Percentiles rank a stretch among this genome's conserved stretches.
Conservation (phyloP, 2,329 filamentous ascomycete genomes). For the Zarea fungicola region DNA sequence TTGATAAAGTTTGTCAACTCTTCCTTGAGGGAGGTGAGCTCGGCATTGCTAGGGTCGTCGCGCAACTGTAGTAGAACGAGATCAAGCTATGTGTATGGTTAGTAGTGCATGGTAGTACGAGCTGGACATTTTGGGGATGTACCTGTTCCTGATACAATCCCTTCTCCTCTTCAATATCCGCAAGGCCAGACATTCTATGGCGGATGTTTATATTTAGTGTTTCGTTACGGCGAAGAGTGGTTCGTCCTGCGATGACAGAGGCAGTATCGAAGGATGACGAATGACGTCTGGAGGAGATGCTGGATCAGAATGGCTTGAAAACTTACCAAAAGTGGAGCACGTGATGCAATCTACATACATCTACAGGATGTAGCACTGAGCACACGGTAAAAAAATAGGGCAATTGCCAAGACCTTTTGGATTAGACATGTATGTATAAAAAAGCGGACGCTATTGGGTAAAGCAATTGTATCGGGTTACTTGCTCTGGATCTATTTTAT, state of each 20-base stretch:
- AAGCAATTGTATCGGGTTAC: no score
- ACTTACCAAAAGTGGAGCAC: constrained; percentile 2
- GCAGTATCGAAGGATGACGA: background rate
- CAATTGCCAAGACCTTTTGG: no score
- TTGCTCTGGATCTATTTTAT: no score
- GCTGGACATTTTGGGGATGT: constrained; percentile 16
- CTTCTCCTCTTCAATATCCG: constrained; percentile 47
- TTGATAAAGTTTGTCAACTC: constrained; percentile 80
- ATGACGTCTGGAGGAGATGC: background rate
- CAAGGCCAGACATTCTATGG: constrained; percentile 27
- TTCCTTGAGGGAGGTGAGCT: constrained; percentile 69
- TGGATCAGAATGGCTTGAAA: background rate
- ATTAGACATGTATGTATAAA: no score
- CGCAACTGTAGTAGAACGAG: constrained; percentile 70
- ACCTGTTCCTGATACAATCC: constrained; percentile 55
- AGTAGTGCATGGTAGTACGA: background rate
- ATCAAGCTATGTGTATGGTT: constrained; percentile 55
- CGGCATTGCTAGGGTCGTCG: constrained; percentile 73
- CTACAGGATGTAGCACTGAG: background rate
- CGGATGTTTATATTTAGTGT: background rate
- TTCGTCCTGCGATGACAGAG: background rate
- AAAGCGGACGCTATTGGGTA: no score
- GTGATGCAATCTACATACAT: background rate
- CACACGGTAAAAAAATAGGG: no score
- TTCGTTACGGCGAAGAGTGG: background rate